Evolutionary conservation across 2,329 filamentous ascomycete genomes (phyloP).

Genomic region (Phoma sp.): DNA sequence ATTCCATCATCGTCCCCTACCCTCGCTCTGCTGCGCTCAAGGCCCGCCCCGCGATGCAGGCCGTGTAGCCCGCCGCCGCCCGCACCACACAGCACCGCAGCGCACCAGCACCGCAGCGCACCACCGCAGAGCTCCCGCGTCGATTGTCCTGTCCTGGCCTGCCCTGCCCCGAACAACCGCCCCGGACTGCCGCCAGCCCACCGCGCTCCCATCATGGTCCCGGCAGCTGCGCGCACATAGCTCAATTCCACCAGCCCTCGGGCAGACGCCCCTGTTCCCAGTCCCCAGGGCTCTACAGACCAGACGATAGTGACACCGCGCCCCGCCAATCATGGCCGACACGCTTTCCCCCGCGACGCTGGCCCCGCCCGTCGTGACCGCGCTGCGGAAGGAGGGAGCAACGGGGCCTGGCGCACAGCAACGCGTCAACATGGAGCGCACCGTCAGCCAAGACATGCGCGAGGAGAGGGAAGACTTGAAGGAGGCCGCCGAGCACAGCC

Average conservation of each 20-base stretch:
- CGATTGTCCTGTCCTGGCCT: too few relatives aligned
- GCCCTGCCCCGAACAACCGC: constrained; percentile 9
- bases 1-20: constrained; percentile 11
- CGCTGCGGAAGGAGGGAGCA: constrained; percentile 49
- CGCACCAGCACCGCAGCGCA: background rate
- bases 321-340: constrained; percentile 35
- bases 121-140: background rate
- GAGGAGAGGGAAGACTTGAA: constrained; percentile 93
- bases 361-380: constrained; percentile 52
- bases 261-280: constrained; percentile 30
- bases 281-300: background rate
- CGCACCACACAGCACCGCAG: constrained; percentile 8
- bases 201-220: constrained; percentile 40
- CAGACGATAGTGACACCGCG: background rate
- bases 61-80: background rate
- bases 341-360: constrained; percentile 38
- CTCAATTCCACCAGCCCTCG: constrained; percentile 36
- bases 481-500: constrained; percentile 92
- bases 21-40: constrained; percentile 27
- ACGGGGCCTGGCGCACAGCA: constrained; percentile 27
- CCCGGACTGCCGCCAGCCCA: constrained; percentile 3
- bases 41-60: constrained; percentile 32
- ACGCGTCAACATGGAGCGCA: constrained; percentile 59
- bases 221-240: constrained; percentile 38
- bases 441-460: constrained; percentile 86